These are phyloP conservation scores for Aspergillus novofumigatus DNA, from an alignment of 2,329 filamentous ascomycete species.

Conservation along the genomic window DNA sequence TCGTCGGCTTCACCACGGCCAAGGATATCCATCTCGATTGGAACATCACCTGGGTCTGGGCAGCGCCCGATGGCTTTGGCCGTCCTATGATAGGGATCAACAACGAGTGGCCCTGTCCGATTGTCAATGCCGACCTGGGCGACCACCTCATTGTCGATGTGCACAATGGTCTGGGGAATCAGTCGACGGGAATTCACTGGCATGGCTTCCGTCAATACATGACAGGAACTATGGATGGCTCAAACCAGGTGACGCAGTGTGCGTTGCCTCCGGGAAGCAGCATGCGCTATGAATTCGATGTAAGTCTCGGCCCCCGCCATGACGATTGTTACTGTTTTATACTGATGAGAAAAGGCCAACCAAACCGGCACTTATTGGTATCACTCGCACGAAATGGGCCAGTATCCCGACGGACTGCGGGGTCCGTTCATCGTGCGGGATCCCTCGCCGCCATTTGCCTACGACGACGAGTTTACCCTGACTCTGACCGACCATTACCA, in stretches of 20 bases:
- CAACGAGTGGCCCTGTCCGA: conserved; percentile 69
- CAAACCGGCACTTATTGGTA: conserved; percentile 79
- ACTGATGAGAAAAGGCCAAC: conserved; percentile 38
- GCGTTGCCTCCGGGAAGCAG: conserved; percentile 59
- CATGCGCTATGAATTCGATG: conserved; percentile 64
- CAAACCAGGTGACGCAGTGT: conserved; percentile 63
- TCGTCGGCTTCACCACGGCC: neutral
- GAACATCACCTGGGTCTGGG: conserved; percentile 65
- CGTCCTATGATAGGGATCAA: conserved; percentile 73
- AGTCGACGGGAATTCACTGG: conserved; percentile 49
- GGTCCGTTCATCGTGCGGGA: conserved; percentile 64
- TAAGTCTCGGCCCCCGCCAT: no score
- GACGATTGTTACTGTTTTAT: no score
- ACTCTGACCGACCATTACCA: conserved; percentile 72
- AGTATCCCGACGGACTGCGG: conserved; percentile 67
- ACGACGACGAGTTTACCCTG: conserved; percentile 61
- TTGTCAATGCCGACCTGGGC: conserved; percentile 35
- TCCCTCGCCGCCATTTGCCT: conserved; percentile 56
- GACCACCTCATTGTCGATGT: conserved; percentile 38
- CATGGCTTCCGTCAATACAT: conserved; percentile 69
- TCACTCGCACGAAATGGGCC: conserved; percentile 63
- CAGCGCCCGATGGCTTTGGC: conserved; percentile 65
- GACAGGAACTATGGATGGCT: conserved; percentile 68
- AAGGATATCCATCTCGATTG: conserved; percentile 39
- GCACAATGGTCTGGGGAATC: conserved; percentile 37